phyloP scores from a whole-genome alignment of 2,329 filamentous ascomycete genomes.

The Alternaria sp. region DNA sequence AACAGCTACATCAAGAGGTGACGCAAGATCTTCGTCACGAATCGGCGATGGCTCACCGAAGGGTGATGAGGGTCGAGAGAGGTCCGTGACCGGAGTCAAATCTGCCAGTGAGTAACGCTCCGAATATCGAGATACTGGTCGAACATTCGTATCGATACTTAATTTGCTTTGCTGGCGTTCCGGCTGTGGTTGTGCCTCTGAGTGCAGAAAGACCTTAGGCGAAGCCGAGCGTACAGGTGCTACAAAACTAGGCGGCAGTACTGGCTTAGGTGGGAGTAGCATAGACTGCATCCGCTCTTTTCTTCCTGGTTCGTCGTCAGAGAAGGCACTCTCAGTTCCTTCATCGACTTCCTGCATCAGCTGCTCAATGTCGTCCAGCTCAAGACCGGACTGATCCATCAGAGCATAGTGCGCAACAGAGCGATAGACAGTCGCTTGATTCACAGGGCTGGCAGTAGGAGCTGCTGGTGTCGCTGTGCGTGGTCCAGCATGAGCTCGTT shows the following conservation, averaged over 20 bases:
- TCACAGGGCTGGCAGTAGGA: slow-evolving; percentile 54
- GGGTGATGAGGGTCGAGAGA: slow-evolving; percentile 45
- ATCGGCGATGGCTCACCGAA: slow-evolving; percentile 31
- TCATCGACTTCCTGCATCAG: slow-evolving; percentile 57
- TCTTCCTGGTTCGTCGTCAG: slow-evolving; percentile 34
- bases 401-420: slow-evolving; percentile 67
- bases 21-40: slow-evolving; percentile 11
- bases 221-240: slow-evolving; percentile 45
- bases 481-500: slow-evolving; percentile 56
- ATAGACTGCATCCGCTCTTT: slow-evolving; percentile 51
- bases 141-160: slow-evolving; percentile 35
- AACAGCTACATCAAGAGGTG: slow-evolving; percentile 4
- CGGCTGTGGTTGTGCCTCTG: slow-evolving; percentile 27
- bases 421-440: slow-evolving; percentile 44
- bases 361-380: slow-evolving; percentile 57
- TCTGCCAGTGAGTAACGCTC: slow-evolving; percentile 36
- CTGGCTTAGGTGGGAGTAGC: slow-evolving; percentile 49
- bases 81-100: slow-evolving; percentile 47
- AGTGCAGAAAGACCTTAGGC: slow-evolving; percentile 48
- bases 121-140: slow-evolving; percentile 13
- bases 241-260: slow-evolving; percentile 41
- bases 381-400: slow-evolving; percentile 59
- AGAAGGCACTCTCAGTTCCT: slow-evolving; percentile 30
- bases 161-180: slow-evolving; percentile 28
- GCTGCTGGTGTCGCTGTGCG: slow-evolving; percentile 45